Evolutionary conservation across 139 green algal genomes (phyloP).

Genomic region (Haematococcus lacustris): DNA sequence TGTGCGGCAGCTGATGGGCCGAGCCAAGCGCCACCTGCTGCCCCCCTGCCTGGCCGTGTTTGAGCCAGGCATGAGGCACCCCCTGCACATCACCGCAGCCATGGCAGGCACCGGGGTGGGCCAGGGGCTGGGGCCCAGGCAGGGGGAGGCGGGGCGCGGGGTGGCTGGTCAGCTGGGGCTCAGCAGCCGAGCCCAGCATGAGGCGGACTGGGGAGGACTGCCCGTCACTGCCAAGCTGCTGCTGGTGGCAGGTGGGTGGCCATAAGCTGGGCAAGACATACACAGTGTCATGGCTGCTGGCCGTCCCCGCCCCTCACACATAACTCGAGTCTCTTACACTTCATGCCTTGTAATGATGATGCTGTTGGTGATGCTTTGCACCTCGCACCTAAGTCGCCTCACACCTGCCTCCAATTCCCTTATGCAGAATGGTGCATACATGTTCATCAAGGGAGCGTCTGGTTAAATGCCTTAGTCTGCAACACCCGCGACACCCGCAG

Average conservation of each 20-base stretch:
- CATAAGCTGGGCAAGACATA: neutral
- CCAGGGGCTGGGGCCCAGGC: too few species aligned
- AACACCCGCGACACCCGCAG: too few species aligned
- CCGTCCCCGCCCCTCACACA: neutral
- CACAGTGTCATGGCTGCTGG: neutral
- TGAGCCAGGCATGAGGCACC: too few species aligned
- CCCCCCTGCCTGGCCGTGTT: too few species aligned
- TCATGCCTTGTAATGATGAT: neutral
- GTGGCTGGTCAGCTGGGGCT: too few species aligned
- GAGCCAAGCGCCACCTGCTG: too few species aligned
- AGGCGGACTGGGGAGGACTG: neutral
- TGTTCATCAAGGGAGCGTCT: too few species aligned
- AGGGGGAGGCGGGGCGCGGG: too few species aligned
- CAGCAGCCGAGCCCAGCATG: neutral
- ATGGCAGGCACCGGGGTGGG: too few species aligned
- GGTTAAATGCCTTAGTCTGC: too few species aligned
- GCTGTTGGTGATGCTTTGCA: neutral
- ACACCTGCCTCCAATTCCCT: neutral
- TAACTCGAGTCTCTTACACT: neutral
- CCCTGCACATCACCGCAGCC: too few species aligned
- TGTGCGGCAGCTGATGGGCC: too few species aligned
- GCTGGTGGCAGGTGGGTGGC: slow-evolving; percentile 8
- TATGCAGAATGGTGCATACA: neutral
- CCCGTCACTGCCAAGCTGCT: slow-evolving; percentile 3
- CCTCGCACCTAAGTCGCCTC: neutral